These are phyloP conservation scores for Cordyceps cicadae DNA, from an alignment of 2,329 filamentous ascomycete genomes.

Conservation along the genomic window DNA sequence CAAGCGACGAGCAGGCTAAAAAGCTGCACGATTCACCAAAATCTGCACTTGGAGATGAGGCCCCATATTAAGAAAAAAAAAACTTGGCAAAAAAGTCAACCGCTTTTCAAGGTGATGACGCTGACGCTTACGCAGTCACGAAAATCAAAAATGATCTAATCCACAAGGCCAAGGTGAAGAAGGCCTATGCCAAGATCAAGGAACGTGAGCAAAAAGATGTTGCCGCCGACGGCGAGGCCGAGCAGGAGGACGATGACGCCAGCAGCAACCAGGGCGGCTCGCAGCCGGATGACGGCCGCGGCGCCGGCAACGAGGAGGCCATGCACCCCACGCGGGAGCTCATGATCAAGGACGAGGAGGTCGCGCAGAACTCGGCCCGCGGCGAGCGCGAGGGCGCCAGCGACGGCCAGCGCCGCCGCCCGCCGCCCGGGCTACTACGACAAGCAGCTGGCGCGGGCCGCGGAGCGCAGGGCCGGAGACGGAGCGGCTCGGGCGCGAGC, in stretches of 20 bases:
- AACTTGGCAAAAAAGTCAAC: no score
- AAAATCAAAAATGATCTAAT: conserved; percentile 88
- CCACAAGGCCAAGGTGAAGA: conserved; percentile 86
- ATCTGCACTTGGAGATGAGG: neutral
- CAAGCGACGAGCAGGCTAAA: neutral
- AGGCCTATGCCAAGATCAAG: conserved; percentile 84
- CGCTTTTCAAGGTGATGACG: neutral
- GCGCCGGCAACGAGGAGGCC: conserved; percentile 10
- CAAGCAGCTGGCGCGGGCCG: conserved; percentile 48
- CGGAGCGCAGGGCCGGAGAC: conserved; percentile 36
- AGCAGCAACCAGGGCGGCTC: conserved; percentile 12
- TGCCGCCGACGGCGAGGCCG: conserved; percentile 16
- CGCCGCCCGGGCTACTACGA: conserved; percentile 51
- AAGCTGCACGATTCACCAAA: neutral
- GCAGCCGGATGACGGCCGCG: conserved; percentile 16
- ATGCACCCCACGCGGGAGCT: conserved; percentile 32
- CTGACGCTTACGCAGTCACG: conserved; percentile 46
- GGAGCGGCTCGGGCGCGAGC: conserved; percentile 32
- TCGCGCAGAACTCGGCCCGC: conserved; percentile 23
- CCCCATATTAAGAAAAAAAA: neutral
- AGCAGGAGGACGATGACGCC: conserved; percentile 10
- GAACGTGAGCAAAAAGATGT: conserved; percentile 30
- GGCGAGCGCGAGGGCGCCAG: conserved; percentile 13
- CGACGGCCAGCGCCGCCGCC: conserved; percentile 27
- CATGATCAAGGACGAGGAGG: conserved; percentile 32